These are phyloP conservation scores for Saccharomyces eubayanus DNA, from an alignment of 805 yeast genomes.

Conservation along the genomic window DNA sequence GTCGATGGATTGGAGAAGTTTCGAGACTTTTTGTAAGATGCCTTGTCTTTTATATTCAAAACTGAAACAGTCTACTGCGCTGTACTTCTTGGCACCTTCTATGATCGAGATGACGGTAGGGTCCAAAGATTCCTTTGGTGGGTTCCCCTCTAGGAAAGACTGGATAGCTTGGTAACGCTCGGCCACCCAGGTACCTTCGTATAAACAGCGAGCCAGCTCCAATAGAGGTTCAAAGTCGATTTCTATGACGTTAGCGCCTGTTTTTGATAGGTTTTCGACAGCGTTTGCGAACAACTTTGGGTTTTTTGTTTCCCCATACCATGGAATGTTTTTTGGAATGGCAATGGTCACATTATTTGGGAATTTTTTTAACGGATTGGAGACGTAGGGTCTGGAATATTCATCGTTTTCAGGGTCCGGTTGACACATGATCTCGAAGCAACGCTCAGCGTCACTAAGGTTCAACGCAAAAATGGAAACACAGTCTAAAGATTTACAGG, in stretches of 20 bases:
- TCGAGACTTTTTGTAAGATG: constrained; percentile 56
- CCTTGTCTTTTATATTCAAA: constrained; percentile 82
- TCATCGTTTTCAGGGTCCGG: constrained; percentile 64
- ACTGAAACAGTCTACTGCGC: constrained; percentile 78
- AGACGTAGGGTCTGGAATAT: constrained; percentile 71
- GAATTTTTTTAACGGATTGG: constrained; percentile 52
- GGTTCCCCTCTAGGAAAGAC: constrained; percentile 61
- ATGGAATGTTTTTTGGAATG: constrained; percentile 62
- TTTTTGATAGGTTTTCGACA: constrained; percentile 41
- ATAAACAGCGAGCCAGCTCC: constrained; percentile 76
- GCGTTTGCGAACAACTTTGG: constrained; percentile 60
- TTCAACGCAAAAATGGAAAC: constrained; percentile 78
- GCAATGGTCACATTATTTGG: constrained; percentile 59
- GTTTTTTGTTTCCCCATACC: constrained; percentile 79
- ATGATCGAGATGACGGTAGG: constrained; percentile 77
- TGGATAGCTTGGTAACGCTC: constrained; percentile 83
- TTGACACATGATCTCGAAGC: constrained; percentile 62
- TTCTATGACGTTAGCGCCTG: constrained; percentile 53
- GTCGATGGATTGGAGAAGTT: constrained; percentile 52
- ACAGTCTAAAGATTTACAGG: constrained; percentile 90
- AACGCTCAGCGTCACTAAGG: constrained; percentile 73
- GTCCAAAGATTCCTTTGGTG: constrained; percentile 65
- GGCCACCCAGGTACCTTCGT: constrained; percentile 99
- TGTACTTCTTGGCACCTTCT: constrained; percentile 63
- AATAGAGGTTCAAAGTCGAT: constrained; percentile 69